Base-by-base conservation (phyloP, 331 rosid species). In the Malus hybrid region DNA sequence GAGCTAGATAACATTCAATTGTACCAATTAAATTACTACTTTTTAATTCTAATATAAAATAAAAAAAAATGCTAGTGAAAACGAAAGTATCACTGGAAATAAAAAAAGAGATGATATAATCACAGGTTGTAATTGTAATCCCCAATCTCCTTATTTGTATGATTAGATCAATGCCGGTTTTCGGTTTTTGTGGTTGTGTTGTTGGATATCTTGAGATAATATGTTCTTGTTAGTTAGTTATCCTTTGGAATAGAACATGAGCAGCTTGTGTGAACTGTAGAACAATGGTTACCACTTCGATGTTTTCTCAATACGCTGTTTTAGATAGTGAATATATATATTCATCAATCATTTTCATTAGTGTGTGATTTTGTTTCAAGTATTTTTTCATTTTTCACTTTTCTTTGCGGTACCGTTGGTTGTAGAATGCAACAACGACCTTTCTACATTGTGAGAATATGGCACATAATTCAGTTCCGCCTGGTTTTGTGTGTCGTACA, bases 401-500 rank as follows among this genome's bases (percentile, higher is more conserved):
- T 32, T 19, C 22, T 32, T 33, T 19, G 31, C 93, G 80, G 90
- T 20, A 67, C 67, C 24, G 77, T 86, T 76, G 87, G 81, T 73
- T 61, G 82, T 36, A 71, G 68, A 65, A 73, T 76, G 68, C 39
- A 11, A 29, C 24, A 42, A 70, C 78, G 60, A 12, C 83, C 39
- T n/a, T 62, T 74, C 70, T 60, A 67, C n/a, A 67, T 59, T 52
- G 64, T 55, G 72, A 80, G 72, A 79, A 72, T 74, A 73, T 72
- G 80, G 46, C 50, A 67, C 61, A 69, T 78, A 79, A 79, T 72
- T 59, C 88, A 15, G 80, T 59, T 68, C 96, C 99, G 22, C 97
- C 97, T 4, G 96, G 97, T 76, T 92, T 89, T 74, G 81, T 57
- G 42, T 86, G 92, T 70, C 86, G 73, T 27, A 89, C 89, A 29